Evolutionary conservation across 805 yeast species (phyloP), one percentile per base, ranked within the genome.

Genomic region (Suhomyces faveliae): DNA sequence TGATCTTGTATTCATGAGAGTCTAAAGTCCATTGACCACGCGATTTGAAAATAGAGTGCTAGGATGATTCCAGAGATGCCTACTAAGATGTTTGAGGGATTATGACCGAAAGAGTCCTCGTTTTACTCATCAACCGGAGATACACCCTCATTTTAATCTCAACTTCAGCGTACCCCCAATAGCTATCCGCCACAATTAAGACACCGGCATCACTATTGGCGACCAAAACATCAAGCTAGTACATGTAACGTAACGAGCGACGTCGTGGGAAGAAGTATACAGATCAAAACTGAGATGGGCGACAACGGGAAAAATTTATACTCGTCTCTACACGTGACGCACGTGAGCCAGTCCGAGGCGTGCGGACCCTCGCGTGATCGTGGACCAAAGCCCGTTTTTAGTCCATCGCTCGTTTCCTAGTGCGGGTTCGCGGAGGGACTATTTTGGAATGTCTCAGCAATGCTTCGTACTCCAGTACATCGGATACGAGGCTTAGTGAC

Each of bases 91-190:
- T 61, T 50, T 51, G 45, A 59, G 64, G 64, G 63, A 58, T 57
- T 43, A 62, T 62, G 66, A 62, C 66, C 66, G 66, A 61, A 55
- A 55, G 64, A 61, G 55, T 62, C 66, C 60, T 38, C 52, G 58
- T 56, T 25, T 22, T 23, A 25, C 55, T 62, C 66, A 58, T 62
- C 64, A 56, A 58, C 57, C 66, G 66, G 66, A 62, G 66, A 62
- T 62, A 62, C 66, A 60, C 64, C 65, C 65, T 55, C 38, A 42
- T 11, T 21, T 53, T 49, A 33, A 22, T 53, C 35, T 53, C 21
- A 23, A 42, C 48, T 48, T 46, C 52, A 48, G 45, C 43, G 25
- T 20, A 33, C 40, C 42, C 24, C 39, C n/a, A 44, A 45, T 55
- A 54, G 40, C 40, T 37, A 37, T 12, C 25, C 40, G 40, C 49